A percentile compares a stretch with the other conserved stretches of the same genome.
These are phyloP conservation scores for Rhizophagus clarus DNA, from an alignment of 192 early-diverging fungal species.

Conservation along the genomic window DNA sequence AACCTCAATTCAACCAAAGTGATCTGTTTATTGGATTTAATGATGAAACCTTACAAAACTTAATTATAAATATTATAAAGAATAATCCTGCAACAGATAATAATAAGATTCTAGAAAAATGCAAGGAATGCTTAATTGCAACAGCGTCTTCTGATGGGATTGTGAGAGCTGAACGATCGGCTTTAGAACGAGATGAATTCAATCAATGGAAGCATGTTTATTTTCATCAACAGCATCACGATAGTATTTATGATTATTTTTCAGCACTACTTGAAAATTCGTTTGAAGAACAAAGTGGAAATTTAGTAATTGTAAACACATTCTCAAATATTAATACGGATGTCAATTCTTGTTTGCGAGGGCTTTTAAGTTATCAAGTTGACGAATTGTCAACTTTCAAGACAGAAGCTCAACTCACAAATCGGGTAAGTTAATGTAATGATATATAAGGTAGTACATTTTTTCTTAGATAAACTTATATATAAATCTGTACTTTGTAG, in stretches of 20 bases:
- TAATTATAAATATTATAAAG: constrained; percentile 11
- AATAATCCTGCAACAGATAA: background rate
- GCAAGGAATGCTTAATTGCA: constrained; percentile 21
- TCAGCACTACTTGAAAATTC: too few relatives aligned
- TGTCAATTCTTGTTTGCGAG: too few relatives aligned
- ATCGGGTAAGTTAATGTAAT: background rate
- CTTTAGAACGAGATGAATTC: constrained; percentile 7
- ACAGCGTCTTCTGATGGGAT: constrained; percentile 30
- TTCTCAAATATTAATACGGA: background rate
- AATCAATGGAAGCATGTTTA: constrained; percentile 4
- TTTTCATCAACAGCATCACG: constrained; percentile 18
- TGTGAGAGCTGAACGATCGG: constrained; percentile 13
- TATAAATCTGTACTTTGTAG: too few relatives aligned
- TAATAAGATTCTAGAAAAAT: constrained; percentile 2
- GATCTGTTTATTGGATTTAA: constrained; percentile 34
- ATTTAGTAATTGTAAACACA: background rate
- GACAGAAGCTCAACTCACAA: constrained; percentile 13
- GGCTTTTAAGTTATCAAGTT: too few relatives aligned
- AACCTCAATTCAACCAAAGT: constrained; percentile 15
- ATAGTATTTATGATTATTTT: background rate
- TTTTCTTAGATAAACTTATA: too few relatives aligned
- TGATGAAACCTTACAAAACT: constrained; percentile 27
- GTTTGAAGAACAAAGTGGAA: too few relatives aligned
- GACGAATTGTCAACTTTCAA: background rate
- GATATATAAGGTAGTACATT: too few relatives aligned